phyloP scores from a whole-genome alignment of 129 eudicot species.

The Tagetes erecta region DNA sequence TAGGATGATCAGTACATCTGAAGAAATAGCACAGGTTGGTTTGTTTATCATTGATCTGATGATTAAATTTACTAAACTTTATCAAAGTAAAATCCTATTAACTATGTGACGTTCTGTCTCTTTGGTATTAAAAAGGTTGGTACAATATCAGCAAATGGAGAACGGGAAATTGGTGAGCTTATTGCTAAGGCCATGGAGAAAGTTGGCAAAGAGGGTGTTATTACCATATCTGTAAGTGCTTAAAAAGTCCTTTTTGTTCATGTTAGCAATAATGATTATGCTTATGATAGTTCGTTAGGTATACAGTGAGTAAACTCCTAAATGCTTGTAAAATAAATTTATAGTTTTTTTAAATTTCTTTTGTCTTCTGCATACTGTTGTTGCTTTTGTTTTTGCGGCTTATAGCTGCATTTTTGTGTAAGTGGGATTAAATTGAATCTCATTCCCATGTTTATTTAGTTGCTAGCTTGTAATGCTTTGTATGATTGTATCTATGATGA shows the following conservation, averaged over 20 bases:
- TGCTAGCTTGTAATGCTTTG: not conserved
- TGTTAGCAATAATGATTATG: not conserved
- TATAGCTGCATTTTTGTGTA: not conserved
- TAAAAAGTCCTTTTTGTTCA: not conserved
- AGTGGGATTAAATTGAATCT: not conserved
- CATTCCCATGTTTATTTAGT: not conserved
- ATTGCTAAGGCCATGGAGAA: conserved; percentile 57
- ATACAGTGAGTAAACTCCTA: not conserved
- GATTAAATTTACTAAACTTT: not conserved
- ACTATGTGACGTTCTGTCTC: not conserved
- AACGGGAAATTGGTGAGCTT: conserved; percentile 54
- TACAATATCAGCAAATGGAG: conserved; percentile 54
- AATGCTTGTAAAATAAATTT: not conserved
- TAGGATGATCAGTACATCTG: conserved; percentile 66
- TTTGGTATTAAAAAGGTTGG: conserved; percentile 44
- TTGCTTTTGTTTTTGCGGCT: not conserved
- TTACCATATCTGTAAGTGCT: conserved; percentile 43
- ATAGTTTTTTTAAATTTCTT: not conserved
- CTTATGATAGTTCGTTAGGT: not conserved
- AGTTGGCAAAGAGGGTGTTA: conserved; percentile 58
- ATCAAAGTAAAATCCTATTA: not conserved
- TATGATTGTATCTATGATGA: not conserved
- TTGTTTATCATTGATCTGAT: not conserved
- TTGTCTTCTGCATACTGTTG: not conserved
- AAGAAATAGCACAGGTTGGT: conserved; percentile 66